phyloP scores from a whole-genome alignment of 1,284 basidiomycete species.

The Ustilago sp. region DNA sequence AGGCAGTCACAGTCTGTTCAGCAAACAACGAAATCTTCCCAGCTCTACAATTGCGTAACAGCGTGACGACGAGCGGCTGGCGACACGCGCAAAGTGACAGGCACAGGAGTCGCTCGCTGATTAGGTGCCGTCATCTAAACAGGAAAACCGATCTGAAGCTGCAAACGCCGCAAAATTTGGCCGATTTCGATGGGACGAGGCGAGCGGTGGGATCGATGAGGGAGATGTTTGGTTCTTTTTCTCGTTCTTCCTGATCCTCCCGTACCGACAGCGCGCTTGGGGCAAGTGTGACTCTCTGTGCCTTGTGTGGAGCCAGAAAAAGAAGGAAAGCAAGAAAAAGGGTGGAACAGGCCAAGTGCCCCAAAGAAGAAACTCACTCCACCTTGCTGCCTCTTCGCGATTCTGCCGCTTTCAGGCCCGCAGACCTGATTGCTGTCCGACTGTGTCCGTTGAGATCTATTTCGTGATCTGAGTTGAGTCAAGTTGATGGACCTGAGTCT shows the following conservation, averaged over 20 bases:
- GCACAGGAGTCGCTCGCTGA: neutral
- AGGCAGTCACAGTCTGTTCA: neutral
- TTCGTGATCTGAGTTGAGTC: constrained; percentile 12
- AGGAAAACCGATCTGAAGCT: neutral
- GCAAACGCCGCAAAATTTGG: neutral
- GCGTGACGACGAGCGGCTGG: neutral
- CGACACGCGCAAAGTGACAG: neutral
- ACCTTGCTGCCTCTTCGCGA: neutral
- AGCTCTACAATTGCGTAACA: neutral
- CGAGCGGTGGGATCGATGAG: neutral
- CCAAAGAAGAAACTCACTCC: neutral
- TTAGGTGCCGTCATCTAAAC: neutral
- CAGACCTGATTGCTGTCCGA: constrained; percentile 1
- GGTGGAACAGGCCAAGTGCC: neutral
- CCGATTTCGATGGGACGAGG: neutral
- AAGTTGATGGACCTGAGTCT: neutral
- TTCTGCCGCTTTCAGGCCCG: constrained; percentile 4
- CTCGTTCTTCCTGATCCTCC: constrained; percentile 8
- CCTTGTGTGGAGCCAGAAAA: neutral
- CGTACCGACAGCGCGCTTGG: constrained; percentile 11
- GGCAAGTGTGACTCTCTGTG: neutral
- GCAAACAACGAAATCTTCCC: too few species aligned
- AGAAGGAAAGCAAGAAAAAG: constrained; percentile 1
- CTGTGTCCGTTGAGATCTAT: constrained; percentile 19
- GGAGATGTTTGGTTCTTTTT: constrained; percentile 2